Base-by-base conservation (phyloP, 768 basidiomycete genomes). In the Russula abietina region DNA sequence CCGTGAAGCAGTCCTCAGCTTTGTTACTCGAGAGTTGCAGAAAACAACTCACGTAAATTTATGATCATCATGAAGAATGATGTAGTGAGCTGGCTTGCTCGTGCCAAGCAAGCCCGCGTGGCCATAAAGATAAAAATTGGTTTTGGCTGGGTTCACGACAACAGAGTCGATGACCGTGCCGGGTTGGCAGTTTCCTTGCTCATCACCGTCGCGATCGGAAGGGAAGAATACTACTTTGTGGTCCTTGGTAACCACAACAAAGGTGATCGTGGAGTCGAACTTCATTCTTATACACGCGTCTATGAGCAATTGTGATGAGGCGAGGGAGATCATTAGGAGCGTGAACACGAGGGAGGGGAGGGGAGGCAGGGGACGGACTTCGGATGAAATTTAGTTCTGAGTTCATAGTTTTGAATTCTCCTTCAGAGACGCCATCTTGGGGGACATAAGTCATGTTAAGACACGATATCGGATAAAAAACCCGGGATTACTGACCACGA, bases 191-290 rank as follows among this genome's bases (percentile, higher is more conserved):
- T 93, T 93, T 2, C 83, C 85, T 60, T 82, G 86, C n/a, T n/a
- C 2, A 19, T 60, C 61, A 14, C 39, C 65, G 8, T 55, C 26
- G 12, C 1, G 16, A 0, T 10, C 1, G 11, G 36, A 22, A 14
- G 84, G 84, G 75, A 85, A 83, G 71, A 86, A 80, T 67, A 83
- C 76, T 45, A 84, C 77, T 59, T 87, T 86, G 69, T 88, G 86
- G 3, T 85, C 77, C 69, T 93, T 93, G 9, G 88, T 89, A 6
- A 93, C 91, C 38, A 92, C 78, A 52, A 91, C 79, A 38, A 91
- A 73, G 0, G 91, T 93, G 28, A 92, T 87, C 51, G 81, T 84
- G 0, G 83, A 82, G 0, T 76, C 74, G 38, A 89, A 85, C 4
- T 75, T 75, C 0, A 87, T 69, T 5, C 82, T 78, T 0, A 59